These are phyloP conservation scores for Boletus huronensis DNA, from an alignment of 768 basidiomycete species.

Conservation along the genomic window DNA sequence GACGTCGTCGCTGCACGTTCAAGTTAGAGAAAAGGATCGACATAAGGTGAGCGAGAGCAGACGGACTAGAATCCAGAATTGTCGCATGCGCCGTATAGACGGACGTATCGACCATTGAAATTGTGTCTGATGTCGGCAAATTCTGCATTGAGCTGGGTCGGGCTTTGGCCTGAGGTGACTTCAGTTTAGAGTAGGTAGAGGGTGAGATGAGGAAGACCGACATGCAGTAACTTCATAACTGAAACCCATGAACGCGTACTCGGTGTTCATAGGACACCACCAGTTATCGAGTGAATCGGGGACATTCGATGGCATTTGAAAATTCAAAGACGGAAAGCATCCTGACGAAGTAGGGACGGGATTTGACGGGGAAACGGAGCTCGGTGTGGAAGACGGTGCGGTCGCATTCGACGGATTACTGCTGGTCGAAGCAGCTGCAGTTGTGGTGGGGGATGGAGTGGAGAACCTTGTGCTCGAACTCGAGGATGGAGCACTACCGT, in stretches of 20 bases:
- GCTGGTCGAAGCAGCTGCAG: neutral
- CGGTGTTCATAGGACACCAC: constrained; percentile 63
- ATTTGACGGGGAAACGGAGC: neutral
- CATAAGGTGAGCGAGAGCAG: neutral
- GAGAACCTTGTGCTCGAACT: neutral
- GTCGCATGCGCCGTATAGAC: constrained; percentile 43
- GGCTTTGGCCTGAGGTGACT: constrained; percentile 50
- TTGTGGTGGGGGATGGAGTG: neutral
- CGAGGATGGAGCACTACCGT: neutral
- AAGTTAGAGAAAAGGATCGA: constrained; percentile 16
- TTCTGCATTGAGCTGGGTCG: constrained; percentile 45
- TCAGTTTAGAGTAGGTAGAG: constrained; percentile 1
- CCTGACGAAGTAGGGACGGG: neutral
- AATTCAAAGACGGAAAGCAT: constrained; percentile 44
- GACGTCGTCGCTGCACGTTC: constrained; percentile 45
- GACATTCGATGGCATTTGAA: constrained; percentile 50
- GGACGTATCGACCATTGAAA: constrained; percentile 66
- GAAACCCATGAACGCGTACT: constrained; percentile 76
- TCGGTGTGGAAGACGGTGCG: neutral
- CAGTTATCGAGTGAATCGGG: constrained; percentile 47
- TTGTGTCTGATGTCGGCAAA: constrained; percentile 56
- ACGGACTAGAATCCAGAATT: constrained; percentile 38
- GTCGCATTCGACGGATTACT: neutral
- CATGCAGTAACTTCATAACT: constrained; percentile 71
- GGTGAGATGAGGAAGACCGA: constrained; percentile 28